Conservation (phyloP, 2,329 filamentous ascomycete species). For the Aspergillus glaucus region DNA sequence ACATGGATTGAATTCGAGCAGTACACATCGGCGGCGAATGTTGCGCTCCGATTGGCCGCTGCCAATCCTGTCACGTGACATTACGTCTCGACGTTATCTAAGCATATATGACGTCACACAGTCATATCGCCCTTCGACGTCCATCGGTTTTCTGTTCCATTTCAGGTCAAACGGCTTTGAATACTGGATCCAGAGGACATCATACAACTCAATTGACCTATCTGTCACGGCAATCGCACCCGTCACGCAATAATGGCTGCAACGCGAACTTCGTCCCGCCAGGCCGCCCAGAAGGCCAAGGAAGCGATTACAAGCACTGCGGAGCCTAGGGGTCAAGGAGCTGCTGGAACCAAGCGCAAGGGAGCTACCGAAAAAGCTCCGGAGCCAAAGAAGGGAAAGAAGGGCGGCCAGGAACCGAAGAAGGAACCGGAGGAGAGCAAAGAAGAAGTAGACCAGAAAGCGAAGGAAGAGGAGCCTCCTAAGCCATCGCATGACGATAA, state of each 20-base stretch:
- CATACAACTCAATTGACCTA: not conserved
- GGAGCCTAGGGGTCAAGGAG: constrained; percentile 21
- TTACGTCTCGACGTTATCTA: not conserved
- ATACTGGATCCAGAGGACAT: not conserved
- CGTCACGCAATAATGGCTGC: constrained; percentile 19
- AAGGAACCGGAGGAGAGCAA: constrained; percentile 5
- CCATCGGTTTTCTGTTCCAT: not conserved
- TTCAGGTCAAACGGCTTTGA: not conserved
- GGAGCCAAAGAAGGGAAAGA: constrained; percentile 36
- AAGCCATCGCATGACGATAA: not conserved
- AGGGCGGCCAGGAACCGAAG: constrained; percentile 12
- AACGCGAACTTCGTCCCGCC: constrained; percentile 35
- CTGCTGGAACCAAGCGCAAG: constrained; percentile 37
- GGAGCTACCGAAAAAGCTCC: constrained; percentile 19
- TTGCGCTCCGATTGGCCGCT: not conserved
- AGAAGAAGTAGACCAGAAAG: constrained; percentile 7
- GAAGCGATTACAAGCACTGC: constrained; percentile 31
- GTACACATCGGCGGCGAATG: not conserved
- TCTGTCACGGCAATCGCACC: not conserved
- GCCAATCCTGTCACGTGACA: not conserved
- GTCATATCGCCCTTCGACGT: constrained; percentile 9
- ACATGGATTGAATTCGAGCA: constrained; percentile 24
- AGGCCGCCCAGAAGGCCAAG: constrained; percentile 40
- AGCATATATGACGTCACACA: constrained; percentile 29
- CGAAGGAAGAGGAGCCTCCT: constrained; percentile 1